phyloP scores from a whole-genome alignment of 208 protist genomes.

The Leishmania gerbilli region DNA sequence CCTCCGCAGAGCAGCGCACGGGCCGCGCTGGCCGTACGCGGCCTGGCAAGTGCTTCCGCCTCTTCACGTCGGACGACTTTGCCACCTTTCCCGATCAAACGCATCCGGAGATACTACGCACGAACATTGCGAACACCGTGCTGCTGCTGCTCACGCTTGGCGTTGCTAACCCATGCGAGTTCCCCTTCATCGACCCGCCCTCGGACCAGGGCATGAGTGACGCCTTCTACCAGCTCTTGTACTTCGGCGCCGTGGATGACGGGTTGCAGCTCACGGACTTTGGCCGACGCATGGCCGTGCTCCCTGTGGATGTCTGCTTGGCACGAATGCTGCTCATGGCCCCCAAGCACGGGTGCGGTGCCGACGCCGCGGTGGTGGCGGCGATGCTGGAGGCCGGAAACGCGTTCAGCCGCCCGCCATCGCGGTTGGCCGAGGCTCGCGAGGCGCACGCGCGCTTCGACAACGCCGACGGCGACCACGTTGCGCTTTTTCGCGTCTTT shows the following conservation, averaged over 20 bases:
- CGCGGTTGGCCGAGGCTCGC: constrained; percentile 43
- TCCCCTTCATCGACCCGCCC: constrained; percentile 98
- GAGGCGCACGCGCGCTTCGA: constrained; percentile 44
- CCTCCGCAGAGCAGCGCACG: constrained; percentile 98
- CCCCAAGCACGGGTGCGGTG: constrained; percentile 65
- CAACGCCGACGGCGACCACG: constrained; percentile 77
- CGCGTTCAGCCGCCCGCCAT: constrained; percentile 54
- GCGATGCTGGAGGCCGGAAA: constrained; percentile 89
- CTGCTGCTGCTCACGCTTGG: constrained; percentile 97
- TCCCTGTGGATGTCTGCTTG: constrained; percentile 91
- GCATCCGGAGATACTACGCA: constrained; percentile 97
- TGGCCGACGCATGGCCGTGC: constrained; percentile 64
- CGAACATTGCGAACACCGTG: constrained; percentile 96
- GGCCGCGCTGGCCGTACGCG: constrained; percentile 98
- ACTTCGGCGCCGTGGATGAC: constrained; percentile 98
- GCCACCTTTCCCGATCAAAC: constrained; percentile 73
- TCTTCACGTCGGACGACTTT: constrained; percentile 95
- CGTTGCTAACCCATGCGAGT: constrained; percentile 95
- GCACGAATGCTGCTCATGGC: constrained; percentile 92
- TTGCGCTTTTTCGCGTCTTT: constrained; percentile 82
- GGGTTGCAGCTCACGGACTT: constrained; percentile 80
- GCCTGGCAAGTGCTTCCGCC: constrained; percentile 98
- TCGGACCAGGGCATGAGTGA: constrained; percentile 96
- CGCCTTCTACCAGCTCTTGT: constrained; percentile 97
- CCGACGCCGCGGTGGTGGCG: constrained; percentile 83